Base-by-base conservation (phyloP, 306 rosid species). In the Pyrus pyrifolia region DNA sequence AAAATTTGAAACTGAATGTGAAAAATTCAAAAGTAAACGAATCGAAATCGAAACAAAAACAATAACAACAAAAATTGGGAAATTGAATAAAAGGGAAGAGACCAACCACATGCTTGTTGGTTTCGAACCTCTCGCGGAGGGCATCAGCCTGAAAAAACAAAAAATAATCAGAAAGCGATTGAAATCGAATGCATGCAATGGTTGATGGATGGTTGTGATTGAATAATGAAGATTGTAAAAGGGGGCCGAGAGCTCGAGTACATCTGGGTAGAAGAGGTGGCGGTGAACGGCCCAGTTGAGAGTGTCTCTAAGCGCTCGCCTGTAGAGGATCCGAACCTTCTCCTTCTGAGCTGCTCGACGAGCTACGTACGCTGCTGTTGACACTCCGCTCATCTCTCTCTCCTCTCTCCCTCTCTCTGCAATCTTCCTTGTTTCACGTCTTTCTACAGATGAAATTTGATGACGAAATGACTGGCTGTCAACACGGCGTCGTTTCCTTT, bases 241-340 rank as follows among this genome's bases (percentile, higher is more conserved):
- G 4, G 73, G 70, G 23, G 49, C 27, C 23, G 2, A 4, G 35
- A 30, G 40, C 23, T n/a, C 9, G 15, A 8, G 13, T 75, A 95
- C 99, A 78, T 95, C 99, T 49, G 72, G 82, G 82, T 95, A 95
- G 82, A 95, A 95, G 83, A 95, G 91, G 86, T 89, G 97, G 84
- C 99, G 97, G 87, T 95, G 99, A 9, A 95, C 99, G 42, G 97
- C 99, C 97, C 97, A 95, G 67, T 89, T 95, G 81, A 95, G 99
- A 72, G 97, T 87, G 72, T 92, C 97, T 81, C 88, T 90, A 80
- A 95, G 99, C 68, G 99, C 97, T 4, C 90, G 87, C 33, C 97
- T 85, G 86, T 95, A 95, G 38, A 95, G 90, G 88, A 92, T 95
- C 89, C 97, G 92, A 45, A 95, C 97, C 93, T 84, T 86, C 85